phyloP scores from a whole-genome alignment of 805 yeast species.

The Candida corydali region DNA sequence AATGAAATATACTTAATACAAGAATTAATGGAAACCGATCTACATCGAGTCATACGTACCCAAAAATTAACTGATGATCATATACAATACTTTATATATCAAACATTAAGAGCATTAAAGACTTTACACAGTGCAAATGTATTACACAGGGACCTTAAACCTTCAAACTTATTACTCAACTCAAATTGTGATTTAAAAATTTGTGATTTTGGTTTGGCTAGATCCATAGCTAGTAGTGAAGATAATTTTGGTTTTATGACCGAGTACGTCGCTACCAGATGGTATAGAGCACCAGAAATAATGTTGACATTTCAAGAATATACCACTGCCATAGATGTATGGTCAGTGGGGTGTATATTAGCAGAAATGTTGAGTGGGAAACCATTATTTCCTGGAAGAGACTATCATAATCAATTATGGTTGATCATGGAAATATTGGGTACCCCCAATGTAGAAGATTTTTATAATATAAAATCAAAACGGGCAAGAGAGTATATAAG shows the following conservation, averaged over 20 bases:
- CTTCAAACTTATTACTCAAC: slow-evolving; percentile 79
- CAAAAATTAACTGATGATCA: slow-evolving; percentile 89
- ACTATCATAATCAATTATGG: slow-evolving; percentile 87
- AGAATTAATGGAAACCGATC: slow-evolving; percentile 84
- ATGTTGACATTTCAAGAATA: slow-evolving; percentile 93
- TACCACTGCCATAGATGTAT: slow-evolving; percentile 91
- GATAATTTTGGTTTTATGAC: slow-evolving; percentile 83
- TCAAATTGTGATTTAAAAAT: slow-evolving; percentile 91
- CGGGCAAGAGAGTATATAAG: slow-evolving; percentile 87
- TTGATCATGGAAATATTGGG: slow-evolving; percentile 83
- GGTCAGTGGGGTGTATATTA: slow-evolving; percentile 95
- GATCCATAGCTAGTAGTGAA: slow-evolving; percentile 57
- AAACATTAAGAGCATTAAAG: slow-evolving; percentile 83
- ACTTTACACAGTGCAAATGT: slow-evolving; percentile 93
- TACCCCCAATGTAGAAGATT: slow-evolving; percentile 79
- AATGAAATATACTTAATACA: slow-evolving; percentile 86
- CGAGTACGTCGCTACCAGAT: slow-evolving; percentile 94
- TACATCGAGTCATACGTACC: slow-evolving; percentile 75
- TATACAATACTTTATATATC: slow-evolving; percentile 89
- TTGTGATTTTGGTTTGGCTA: slow-evolving; percentile 92
- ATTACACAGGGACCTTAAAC: slow-evolving; percentile 89
- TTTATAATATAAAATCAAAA: slow-evolving; percentile 66
- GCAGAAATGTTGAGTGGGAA: slow-evolving; percentile 85
- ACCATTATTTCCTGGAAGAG: slow-evolving; percentile 92
- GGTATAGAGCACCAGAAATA: slow-evolving; percentile 98